Evolutionary conservation across 768 basidiomycete species (phyloP), one percentile per base, ranked within the genome.

Genomic region (Russula olivacea): DNA sequence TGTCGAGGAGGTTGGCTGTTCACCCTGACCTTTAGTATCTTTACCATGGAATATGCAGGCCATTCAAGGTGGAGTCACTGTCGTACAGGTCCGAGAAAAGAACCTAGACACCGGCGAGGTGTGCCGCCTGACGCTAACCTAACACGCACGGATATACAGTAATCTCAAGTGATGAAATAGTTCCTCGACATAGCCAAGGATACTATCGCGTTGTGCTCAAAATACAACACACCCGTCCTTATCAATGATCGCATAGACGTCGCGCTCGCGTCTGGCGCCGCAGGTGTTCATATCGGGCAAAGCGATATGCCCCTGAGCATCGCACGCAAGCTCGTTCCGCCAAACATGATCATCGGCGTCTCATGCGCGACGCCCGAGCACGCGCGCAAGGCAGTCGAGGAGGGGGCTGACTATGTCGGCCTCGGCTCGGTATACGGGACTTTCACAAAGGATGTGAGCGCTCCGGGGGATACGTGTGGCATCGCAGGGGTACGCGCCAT

Each of bases 41-140:
- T 21, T 21, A 55, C 40, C 3, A 23, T 15, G 7, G 36, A 63
- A 21, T 4, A 7, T 56, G 25, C 59, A 93, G 91, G 80, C 93
- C 2, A 76, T 96, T 17, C 76, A 83, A 70, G 94, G 94, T 11
- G 94, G 93, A 2, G 93, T 96, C 1, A 93, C 92, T 1, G 70
- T 95, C 52, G 91, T 97, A 5, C 95, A 97, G 74, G 79, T 96
- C 19, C 81, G 93, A 41, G 95, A 98, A 74, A 98, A 98, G 73
- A 74, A 82, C 12, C 74, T 81, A 0, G 92, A 94, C 64, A 95
- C 93, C 0, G 80, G 81, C 25, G 89, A 93, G 74, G 92, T 89
- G 53, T 69, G 83, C 54, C 55, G 14, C 28, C 56, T 23, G n/a
- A 34, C 23, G n/a, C 38, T 12, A 11, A 25, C 47, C 41, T 36